Evolutionary conservation across 257 asterid genomes (phyloP).

Genomic region (Gentiana macrophylla): DNA sequence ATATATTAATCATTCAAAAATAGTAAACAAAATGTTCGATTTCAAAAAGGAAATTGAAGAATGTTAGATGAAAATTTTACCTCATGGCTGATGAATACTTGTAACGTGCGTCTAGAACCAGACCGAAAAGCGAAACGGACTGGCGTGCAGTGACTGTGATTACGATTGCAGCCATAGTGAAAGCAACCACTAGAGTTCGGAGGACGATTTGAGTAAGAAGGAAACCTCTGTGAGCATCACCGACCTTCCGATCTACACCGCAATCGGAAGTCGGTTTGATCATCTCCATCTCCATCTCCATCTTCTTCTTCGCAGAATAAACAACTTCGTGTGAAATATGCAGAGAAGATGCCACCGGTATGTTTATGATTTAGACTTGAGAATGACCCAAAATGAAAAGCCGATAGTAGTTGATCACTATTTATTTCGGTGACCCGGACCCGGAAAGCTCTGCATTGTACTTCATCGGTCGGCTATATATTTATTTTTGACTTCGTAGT

Average conservation of each 20-base stretch:
- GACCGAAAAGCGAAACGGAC: neutral
- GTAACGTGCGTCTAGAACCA: conserved; percentile 4
- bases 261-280: conserved; percentile 2
- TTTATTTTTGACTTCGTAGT: no score
- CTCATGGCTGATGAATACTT: conserved; percentile 9
- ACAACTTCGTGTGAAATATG: no score
- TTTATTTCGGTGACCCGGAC: no score
- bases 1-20: neutral
- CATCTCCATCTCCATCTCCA: conserved; percentile 5
- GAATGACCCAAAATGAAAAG: no score
- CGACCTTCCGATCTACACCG: neutral
- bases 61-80: neutral
- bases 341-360: no score
- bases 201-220: conserved; percentile 4
- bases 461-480: no score
- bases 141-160: conserved; percentile 5
- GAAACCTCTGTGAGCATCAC: neutral
- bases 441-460: no score
- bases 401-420: no score
- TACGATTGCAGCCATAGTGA: conserved; percentile 6
- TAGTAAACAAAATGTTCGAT: neutral
- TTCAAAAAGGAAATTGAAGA: neutral
- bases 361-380: no score
- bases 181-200: conserved; percentile 7
- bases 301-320: neutral